These are phyloP conservation scores for Geotrichum ghanense DNA, from an alignment of 805 yeast species.

Conservation along the genomic window DNA sequence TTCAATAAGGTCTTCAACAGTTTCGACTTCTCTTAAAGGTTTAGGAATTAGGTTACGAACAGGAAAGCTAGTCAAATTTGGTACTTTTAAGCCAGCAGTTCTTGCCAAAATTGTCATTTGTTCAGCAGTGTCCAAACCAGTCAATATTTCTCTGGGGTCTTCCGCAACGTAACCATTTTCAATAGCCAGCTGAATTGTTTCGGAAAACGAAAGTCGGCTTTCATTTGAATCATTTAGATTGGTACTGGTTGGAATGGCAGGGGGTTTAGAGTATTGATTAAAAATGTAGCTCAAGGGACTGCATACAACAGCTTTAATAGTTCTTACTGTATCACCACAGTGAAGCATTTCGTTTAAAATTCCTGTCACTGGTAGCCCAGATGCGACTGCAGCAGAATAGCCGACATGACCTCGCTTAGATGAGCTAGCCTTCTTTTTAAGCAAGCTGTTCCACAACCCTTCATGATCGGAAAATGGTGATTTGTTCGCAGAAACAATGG, in stretches of 20 bases:
- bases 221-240: too few relatives aligned
- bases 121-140: slow-evolving; percentile 97
- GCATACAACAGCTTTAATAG: slow-evolving; percentile 91
- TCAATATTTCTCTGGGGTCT: slow-evolving; percentile 97
- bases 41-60: slow-evolving; percentile 89
- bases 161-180: slow-evolving; percentile 94
- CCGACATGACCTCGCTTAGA: slow-evolving; percentile 62
- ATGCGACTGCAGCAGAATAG: slow-evolving; percentile 98
- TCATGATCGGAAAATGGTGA: slow-evolving; percentile 84
- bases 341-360: slow-evolving; percentile 78
- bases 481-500: slow-evolving; percentile 96
- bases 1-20: slow-evolving; percentile 68
- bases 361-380: slow-evolving; percentile 89
- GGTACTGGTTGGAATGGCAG: slow-evolving; percentile 43
- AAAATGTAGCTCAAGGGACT: slow-evolving; percentile 93
- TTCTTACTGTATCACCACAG: slow-evolving; percentile 88
- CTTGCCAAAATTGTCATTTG: slow-evolving; percentile 94
- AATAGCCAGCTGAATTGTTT: slow-evolving; percentile 81
- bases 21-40: slow-evolving; percentile 46
- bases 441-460: slow-evolving; percentile 66
- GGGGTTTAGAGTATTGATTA: slow-evolving; percentile 63
- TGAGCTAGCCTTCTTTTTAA: slow-evolving; percentile 21
- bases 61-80: slow-evolving; percentile 80
- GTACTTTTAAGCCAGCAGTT: slow-evolving; percentile 73
- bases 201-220: slow-evolving; percentile 62